Evolutionary conservation across 148 eudicot genomes (phyloP).

Genomic region (Fallopia convolvulus): DNA sequence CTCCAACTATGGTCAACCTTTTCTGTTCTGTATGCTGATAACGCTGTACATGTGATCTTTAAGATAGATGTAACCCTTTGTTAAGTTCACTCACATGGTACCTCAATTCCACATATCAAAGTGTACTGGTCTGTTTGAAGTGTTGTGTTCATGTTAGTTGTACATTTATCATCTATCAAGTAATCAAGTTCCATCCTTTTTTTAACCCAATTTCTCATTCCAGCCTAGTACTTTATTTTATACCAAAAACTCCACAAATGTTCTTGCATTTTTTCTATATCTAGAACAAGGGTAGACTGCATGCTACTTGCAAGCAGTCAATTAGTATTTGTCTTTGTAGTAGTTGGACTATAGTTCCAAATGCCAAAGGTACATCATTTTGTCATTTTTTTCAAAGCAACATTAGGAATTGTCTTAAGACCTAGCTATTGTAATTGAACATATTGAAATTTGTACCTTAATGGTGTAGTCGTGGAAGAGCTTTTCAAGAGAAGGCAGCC

Average conservation of each 20-base stretch:
- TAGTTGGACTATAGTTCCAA: neutral
- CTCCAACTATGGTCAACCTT: constrained; percentile 3
- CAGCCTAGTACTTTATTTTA: too few relatives aligned
- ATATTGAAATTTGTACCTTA: constrained; percentile 8
- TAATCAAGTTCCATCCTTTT: neutral
- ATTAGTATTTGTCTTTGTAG: neutral
- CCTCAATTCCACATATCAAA: neutral
- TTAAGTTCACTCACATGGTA: neutral
- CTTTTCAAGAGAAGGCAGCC: constrained; percentile 93
- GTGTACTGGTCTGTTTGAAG: neutral
- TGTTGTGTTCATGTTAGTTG: neutral
- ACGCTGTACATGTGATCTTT: neutral
- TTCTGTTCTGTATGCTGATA: neutral
- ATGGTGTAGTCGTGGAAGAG: constrained; percentile 92
- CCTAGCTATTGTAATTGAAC: constrained; percentile 3
- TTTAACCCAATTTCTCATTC: too few relatives aligned
- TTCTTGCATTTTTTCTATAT: neutral
- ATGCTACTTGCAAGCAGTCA: neutral
- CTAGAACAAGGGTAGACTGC: neutral
- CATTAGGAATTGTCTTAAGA: neutral
- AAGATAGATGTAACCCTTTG: neutral
- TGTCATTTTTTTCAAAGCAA: neutral
- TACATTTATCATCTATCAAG: neutral
- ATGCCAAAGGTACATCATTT: neutral
- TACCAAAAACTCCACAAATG: too few relatives aligned